Evolutionary conservation across 139 green algal species (phyloP).

Genomic region (Micractinium sp.): DNA sequence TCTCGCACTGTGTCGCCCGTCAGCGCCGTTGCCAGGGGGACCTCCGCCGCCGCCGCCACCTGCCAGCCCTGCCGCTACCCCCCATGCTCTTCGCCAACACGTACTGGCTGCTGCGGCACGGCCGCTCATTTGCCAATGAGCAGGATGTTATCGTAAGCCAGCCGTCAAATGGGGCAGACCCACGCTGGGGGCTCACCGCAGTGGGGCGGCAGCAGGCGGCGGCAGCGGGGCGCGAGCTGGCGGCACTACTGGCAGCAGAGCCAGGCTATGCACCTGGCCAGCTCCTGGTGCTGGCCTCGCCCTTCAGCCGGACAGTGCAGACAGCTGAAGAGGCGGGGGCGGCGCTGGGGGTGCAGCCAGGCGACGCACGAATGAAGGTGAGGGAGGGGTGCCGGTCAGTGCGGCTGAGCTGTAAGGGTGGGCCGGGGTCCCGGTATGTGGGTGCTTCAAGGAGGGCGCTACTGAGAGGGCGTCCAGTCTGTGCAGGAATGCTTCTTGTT

Average conservation of each 20-base stretch:
- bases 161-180: slow-evolving; percentile 47
- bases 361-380: slow-evolving; percentile 18
- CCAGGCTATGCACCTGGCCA: neutral
- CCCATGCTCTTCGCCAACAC: slow-evolving; percentile 28
- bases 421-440: too few relatives aligned
- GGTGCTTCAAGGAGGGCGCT: too few relatives aligned
- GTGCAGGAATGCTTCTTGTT: too few relatives aligned
- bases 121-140: slow-evolving; percentile 55
- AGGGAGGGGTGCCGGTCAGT: neutral
- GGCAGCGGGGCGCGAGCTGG: slow-evolving; percentile 42
- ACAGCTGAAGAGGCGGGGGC: slow-evolving; percentile 39
- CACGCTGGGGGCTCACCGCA: slow-evolving; percentile 49
- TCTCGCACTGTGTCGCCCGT: neutral
- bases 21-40: too few relatives aligned
- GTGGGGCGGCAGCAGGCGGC: slow-evolving; percentile 54
- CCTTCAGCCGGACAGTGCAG: slow-evolving; percentile 60
- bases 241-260: neutral
- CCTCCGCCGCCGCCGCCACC: neutral
- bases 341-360: neutral
- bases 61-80: neutral
- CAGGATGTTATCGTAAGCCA: slow-evolving; percentile 48
- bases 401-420: neutral
- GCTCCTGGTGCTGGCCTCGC: slow-evolving; percentile 50
- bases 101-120: slow-evolving; percentile 58
- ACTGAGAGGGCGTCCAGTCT: neutral